phyloP scores from a whole-genome alignment of 2,329 filamentous ascomycete genomes.

The Phaeomoniella chlamydospora region DNA sequence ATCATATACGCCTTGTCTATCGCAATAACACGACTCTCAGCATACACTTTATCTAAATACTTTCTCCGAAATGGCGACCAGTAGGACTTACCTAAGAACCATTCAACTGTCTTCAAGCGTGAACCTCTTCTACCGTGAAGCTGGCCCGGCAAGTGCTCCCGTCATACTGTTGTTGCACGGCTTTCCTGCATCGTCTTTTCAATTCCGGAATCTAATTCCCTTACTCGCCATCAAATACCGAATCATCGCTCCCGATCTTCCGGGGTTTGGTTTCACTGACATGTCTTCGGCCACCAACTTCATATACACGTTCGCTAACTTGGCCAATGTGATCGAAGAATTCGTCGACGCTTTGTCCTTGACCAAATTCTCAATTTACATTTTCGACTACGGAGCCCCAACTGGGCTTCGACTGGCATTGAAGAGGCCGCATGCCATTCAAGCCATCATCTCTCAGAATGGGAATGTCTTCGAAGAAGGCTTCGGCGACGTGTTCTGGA shows the following conservation, averaged over 20 bases:
- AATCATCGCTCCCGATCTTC: conserved; percentile 43
- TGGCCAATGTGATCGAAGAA: conserved; percentile 31
- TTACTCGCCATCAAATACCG: conserved; percentile 25
- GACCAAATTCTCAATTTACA: conserved; percentile 37
- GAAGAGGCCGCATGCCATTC: conserved; percentile 29
- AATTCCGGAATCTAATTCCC: conserved; percentile 31
- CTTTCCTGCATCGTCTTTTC: conserved; percentile 30
- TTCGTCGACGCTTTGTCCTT: conserved; percentile 36
- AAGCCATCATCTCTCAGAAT: conserved; percentile 43
- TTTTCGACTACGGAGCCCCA: conserved; percentile 51
- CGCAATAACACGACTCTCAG: too few species aligned
- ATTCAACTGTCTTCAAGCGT: too few species aligned
- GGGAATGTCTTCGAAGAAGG: conserved; percentile 48
- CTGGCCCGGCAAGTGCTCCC: conserved; percentile 17
- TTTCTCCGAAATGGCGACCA: too few species aligned
- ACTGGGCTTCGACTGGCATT: conserved; percentile 39
- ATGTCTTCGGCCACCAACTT: conserved; percentile 30
- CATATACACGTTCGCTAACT: conserved; percentile 38
- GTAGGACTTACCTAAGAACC: too few species aligned
- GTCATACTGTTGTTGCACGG: conserved; percentile 31
- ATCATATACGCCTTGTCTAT: too few species aligned
- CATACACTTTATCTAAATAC: too few species aligned
- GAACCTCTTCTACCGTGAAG: conserved; percentile 25
- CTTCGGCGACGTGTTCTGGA: conserved; percentile 38
- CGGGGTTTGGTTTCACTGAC: conserved; percentile 44